Percentiles rank a stretch among this genome's conserved stretches.
These are phyloP conservation scores for Vanrija sp. DNA, from an alignment of 1,284 basidiomycete genomes.

Conservation along the genomic window DNA sequence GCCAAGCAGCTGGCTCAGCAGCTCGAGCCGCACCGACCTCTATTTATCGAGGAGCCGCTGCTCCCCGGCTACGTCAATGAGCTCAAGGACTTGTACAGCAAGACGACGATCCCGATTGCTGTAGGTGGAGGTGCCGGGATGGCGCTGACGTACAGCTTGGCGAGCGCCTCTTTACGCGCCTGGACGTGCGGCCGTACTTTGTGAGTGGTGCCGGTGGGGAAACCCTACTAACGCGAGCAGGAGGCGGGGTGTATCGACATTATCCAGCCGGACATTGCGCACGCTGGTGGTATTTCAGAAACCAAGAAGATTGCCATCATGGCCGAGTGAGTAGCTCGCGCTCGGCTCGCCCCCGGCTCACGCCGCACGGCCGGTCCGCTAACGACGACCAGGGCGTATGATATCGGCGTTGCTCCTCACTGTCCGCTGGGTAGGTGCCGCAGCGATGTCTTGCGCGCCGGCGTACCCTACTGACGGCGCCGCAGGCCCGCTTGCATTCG, in stretches of 20 bases:
- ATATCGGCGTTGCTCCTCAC: slow-evolving; percentile 51
- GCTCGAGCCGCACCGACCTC: slow-evolving; percentile 61
- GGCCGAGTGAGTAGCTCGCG: slow-evolving; percentile 52
- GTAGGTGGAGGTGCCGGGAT: slow-evolving; percentile 20
- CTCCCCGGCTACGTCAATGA: slow-evolving; percentile 53
- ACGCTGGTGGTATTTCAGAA: slow-evolving; percentile 64
- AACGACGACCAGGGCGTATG: slow-evolving; percentile 37
- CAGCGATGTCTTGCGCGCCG: background rate
- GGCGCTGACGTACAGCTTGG: slow-evolving; percentile 52
- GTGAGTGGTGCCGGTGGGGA: slow-evolving; percentile 3
- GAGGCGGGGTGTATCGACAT: slow-evolving; percentile 64
- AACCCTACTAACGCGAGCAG: slow-evolving; percentile 24
- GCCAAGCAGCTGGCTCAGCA: slow-evolving; percentile 69
- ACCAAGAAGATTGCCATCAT: slow-evolving; percentile 64
- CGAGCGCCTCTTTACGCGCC: slow-evolving; percentile 64
- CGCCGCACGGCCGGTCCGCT: background rate
- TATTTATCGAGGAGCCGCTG: slow-evolving; percentile 75
- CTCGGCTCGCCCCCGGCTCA: background rate
- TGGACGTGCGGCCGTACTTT: slow-evolving; percentile 65
- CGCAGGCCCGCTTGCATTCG: slow-evolving; percentile 64
- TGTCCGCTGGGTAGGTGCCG: slow-evolving; percentile 40
- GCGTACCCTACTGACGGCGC: background rate
- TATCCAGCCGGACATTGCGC: slow-evolving; percentile 66
- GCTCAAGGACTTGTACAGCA: slow-evolving; percentile 50
- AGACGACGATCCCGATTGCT: slow-evolving; percentile 52